Percentiles rank a stretch among this genome's conserved stretches.
Conservation (phyloP, 805 yeast genomes). For the Candida endomychidarum region DNA sequence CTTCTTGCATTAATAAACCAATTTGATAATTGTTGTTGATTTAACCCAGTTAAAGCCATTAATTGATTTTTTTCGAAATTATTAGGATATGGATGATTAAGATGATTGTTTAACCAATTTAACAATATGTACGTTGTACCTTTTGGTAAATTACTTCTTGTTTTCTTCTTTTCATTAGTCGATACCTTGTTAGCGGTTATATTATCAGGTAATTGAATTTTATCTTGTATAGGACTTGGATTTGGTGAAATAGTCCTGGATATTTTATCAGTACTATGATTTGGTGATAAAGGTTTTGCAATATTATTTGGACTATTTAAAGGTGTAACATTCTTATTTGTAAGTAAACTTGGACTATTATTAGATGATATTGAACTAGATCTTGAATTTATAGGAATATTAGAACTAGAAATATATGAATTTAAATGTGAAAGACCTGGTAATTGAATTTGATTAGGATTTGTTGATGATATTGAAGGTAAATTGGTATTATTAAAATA, state of each 20-base stretch:
- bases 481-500: background rate
- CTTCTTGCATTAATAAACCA: conserved; percentile 90
- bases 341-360: conserved; percentile 1
- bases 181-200: conserved; percentile 10
- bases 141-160: conserved; percentile 74
- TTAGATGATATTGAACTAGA: conserved; percentile 1
- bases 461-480: conserved; percentile 1
- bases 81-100: conserved; percentile 82
- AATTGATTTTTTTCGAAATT: conserved; percentile 72
- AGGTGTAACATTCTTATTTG: too few species aligned
- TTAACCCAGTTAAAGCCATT: conserved; percentile 70
- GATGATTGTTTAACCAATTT: conserved; percentile 70
- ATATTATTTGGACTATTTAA: background rate
- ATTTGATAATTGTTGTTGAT: conserved; percentile 76
- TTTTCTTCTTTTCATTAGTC: conserved; percentile 27
- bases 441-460: background rate
- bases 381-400: background rate
- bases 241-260: background rate
- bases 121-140: conserved; percentile 72
- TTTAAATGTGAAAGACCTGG: conserved; percentile 5
- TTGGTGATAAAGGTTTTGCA: too few species aligned
- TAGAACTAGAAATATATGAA: conserved; percentile 2
- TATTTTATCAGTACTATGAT: too few species aligned
- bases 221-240: background rate
- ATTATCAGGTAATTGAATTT: conserved; percentile 7